These are phyloP conservation scores for Leishmania turanica DNA, from an alignment of 208 protist genomes.

Conservation along the genomic window DNA sequence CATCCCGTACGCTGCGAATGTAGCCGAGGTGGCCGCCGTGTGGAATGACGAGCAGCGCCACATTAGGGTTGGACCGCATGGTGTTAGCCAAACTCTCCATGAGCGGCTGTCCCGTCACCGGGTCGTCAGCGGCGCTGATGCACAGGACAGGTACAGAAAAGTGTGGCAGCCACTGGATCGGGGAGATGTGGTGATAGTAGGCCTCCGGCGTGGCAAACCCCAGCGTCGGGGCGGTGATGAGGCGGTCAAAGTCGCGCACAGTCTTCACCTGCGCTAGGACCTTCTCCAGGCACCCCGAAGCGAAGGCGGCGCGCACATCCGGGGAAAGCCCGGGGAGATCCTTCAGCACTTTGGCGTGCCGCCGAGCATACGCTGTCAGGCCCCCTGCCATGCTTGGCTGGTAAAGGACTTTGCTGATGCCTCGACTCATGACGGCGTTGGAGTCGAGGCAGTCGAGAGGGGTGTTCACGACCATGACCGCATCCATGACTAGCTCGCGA, in stretches of 20 bases:
- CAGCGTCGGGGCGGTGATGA: constrained; percentile 65
- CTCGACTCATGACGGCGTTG: constrained; percentile 30
- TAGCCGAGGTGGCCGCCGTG: constrained; percentile 70
- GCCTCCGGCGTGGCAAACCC: constrained; percentile 51
- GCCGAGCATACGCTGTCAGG: constrained; percentile 43
- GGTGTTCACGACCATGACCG: constrained; percentile 55
- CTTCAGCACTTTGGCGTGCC: constrained; percentile 53
- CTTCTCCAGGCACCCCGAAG: constrained; percentile 17
- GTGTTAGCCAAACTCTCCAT: constrained; percentile 31
- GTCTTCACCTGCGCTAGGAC: constrained; percentile 44
- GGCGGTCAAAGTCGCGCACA: constrained; percentile 58
- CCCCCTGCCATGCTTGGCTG: constrained; percentile 57
- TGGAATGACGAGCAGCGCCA: constrained; percentile 52
- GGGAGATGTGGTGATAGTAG: constrained; percentile 66
- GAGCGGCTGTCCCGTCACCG: constrained; percentile 45
- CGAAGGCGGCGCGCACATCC: constrained; percentile 38
- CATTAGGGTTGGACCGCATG: constrained; percentile 35
- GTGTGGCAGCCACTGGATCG: constrained; percentile 48
- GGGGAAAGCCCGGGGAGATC: constrained; percentile 36
- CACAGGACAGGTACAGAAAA: constrained; percentile 64
- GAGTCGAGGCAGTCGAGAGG: constrained; percentile 59
- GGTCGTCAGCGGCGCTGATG: constrained; percentile 62
- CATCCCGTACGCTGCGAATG: constrained; percentile 33
- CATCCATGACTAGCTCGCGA: constrained; percentile 29
- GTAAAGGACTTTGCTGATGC: constrained; percentile 41